A percentile compares a stretch with the other conserved stretches of the same genome.
Conservation (phyloP, 2,329 filamentous ascomycete species). For the Xylaria polymorpha region DNA sequence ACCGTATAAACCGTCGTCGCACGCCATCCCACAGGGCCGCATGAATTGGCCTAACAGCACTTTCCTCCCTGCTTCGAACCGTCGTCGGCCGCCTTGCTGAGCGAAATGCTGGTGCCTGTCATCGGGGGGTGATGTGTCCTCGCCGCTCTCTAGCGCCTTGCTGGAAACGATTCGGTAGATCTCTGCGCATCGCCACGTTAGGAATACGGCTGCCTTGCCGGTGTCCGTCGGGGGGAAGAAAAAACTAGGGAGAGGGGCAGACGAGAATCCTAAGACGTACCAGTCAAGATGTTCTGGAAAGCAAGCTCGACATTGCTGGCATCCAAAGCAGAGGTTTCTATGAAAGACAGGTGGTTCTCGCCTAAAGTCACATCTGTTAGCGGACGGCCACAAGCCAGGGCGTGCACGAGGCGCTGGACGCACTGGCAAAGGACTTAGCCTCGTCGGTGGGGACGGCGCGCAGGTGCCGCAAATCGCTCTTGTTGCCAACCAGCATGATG, state of each 20-base stretch:
- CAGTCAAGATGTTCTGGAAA: slow-evolving; percentile 99
- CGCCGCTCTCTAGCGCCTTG: slow-evolving; percentile 94
- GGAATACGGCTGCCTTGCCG: slow-evolving; percentile 20
- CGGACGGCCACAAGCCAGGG: slow-evolving; percentile 28
- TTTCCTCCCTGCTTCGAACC: slow-evolving; percentile 79
- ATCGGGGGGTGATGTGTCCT: slow-evolving; percentile 83
- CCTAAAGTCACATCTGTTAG: slow-evolving; percentile 64
- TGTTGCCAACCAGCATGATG: slow-evolving; percentile 99
- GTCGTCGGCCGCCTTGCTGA: slow-evolving; percentile 86
- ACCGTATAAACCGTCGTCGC: slow-evolving; percentile 48
- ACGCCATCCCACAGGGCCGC: slow-evolving; percentile 45
- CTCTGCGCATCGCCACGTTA: slow-evolving; percentile 66
- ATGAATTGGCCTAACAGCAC: slow-evolving; percentile 72
- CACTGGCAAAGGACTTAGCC: slow-evolving; percentile 97
- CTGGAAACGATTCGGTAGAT: slow-evolving; percentile 99
- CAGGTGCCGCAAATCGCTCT: slow-evolving; percentile 99
- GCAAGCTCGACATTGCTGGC: slow-evolving; percentile 99
- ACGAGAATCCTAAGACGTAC: slow-evolving; percentile 63
- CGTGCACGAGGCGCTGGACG: slow-evolving; percentile 46
- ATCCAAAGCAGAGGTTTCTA: slow-evolving; percentile 98
- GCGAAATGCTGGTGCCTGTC: slow-evolving; percentile 83
- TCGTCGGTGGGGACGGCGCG: slow-evolving; percentile 97
- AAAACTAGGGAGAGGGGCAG: slow-evolving; percentile 4
- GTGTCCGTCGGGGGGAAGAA: slow-evolving; percentile 29
- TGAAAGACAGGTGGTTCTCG: slow-evolving; percentile 98